Percentiles rank a stretch among this genome's conserved stretches.
These are phyloP conservation scores for Tetramitus jugosus DNA, from an alignment of 208 protist species.

Conservation along the genomic window DNA sequence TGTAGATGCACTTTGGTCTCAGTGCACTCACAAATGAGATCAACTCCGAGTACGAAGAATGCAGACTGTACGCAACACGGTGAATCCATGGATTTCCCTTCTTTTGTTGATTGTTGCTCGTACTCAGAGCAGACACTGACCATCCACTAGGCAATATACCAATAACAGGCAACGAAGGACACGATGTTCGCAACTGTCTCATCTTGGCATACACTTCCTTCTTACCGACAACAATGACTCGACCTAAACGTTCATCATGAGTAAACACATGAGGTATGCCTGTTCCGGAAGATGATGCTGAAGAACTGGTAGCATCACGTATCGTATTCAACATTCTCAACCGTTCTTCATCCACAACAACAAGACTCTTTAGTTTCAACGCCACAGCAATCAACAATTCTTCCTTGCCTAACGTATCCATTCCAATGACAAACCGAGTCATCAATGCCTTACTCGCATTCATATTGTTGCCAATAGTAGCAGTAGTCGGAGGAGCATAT, in stretches of 20 bases:
- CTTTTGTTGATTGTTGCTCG: neutral
- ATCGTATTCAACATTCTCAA: neutral
- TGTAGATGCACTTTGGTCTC: constrained; percentile 5
- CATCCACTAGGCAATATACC: constrained; percentile 20
- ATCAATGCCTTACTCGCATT: constrained; percentile 9
- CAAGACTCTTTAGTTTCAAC: constrained; percentile 15
- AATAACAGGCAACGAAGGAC: neutral
- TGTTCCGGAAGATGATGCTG: no score
- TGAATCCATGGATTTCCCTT: neutral
- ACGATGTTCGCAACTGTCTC: neutral
- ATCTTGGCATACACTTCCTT: neutral
- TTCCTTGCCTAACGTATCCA: constrained; percentile 33
- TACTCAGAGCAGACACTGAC: neutral
- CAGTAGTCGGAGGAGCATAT: no score
- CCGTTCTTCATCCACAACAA: constrained; percentile 22
- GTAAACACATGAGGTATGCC: constrained; percentile 11
- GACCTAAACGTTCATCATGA: neutral
- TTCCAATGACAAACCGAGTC: no score
- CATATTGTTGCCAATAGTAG: neutral
- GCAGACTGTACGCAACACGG: constrained; percentile 18
- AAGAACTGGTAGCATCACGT: neutral
- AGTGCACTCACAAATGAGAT: constrained; percentile 1
- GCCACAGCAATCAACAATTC: constrained; percentile 26
- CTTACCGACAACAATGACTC: neutral
- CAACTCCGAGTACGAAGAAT: constrained; percentile 23